These are phyloP conservation scores for Platanthera guangdongensis DNA, from an alignment of 106 monocot genomes.

Conservation along the genomic window DNA sequence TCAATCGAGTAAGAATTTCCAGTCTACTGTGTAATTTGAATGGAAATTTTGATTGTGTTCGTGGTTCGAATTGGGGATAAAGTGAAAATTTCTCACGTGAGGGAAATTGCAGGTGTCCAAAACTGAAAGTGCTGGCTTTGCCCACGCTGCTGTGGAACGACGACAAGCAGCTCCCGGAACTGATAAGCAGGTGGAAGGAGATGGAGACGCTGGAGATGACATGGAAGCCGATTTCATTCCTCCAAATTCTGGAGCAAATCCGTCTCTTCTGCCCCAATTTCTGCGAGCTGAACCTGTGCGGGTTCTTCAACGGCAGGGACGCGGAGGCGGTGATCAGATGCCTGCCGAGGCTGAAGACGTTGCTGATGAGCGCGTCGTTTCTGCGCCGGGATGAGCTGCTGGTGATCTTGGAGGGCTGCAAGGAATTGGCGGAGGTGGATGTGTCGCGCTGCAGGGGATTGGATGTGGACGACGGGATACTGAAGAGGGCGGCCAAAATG, in stretches of 20 bases:
- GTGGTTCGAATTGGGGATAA: too few relatives aligned
- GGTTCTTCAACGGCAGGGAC: slow-evolving; percentile 7
- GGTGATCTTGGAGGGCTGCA: slow-evolving; percentile 5
- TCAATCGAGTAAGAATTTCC: slow-evolving; percentile 4
- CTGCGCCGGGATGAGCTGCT: background rate
- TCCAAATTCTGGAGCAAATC: background rate
- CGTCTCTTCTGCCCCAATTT: slow-evolving; percentile 6
- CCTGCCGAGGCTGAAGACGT: slow-evolving; percentile 2
- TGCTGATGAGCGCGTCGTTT: slow-evolving; percentile 4
- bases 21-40: background rate
- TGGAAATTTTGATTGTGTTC: too few relatives aligned
- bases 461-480: background rate
- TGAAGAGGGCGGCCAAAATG: background rate
- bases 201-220: slow-evolving; percentile 1
- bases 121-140: background rate
- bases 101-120: slow-evolving; percentile 4
- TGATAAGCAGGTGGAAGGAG: slow-evolving; percentile 8
- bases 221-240: slow-evolving; percentile 11
- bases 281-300: background rate
- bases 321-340: background rate
- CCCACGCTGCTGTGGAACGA: background rate
- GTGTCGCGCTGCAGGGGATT: slow-evolving; percentile 6
- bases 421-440: slow-evolving; percentile 2
- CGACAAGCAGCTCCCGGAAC: slow-evolving; percentile 3
- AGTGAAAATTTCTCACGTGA: too few relatives aligned